A percentile compares a stretch with the other conserved stretches of the same genome.
Evolutionary conservation across 2,329 filamentous ascomycete genomes (phyloP).

Genomic region (Dactylonectria estremocensis): DNA sequence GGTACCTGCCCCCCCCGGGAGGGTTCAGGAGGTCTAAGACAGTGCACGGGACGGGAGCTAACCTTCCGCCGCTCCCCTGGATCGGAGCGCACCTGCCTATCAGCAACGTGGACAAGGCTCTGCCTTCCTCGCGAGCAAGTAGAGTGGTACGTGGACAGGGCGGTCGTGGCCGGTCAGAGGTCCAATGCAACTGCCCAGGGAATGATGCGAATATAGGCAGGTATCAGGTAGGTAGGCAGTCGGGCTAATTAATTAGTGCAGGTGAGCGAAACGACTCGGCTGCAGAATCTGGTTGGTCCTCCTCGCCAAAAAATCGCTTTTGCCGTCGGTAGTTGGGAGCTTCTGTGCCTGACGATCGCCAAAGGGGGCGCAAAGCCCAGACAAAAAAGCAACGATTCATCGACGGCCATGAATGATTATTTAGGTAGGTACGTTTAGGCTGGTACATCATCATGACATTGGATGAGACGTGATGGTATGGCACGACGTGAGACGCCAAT

Average conservation of each 20-base stretch:
- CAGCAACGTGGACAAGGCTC: slow-evolving; percentile 2
- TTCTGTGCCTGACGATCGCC: slow-evolving; percentile 13
- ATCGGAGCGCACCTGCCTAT: slow-evolving; percentile 5
- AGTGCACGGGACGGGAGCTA: slow-evolving; percentile 26
- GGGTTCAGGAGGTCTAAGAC: slow-evolving; percentile 32
- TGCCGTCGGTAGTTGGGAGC: slow-evolving; percentile 5
- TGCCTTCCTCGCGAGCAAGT: background rate
- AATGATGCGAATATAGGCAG: slow-evolving; percentile 1
- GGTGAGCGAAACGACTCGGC: too few relatives aligned
- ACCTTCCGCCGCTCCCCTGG: background rate
- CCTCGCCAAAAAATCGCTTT: background rate
- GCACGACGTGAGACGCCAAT: slow-evolving; percentile 9
- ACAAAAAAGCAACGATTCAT: background rate
- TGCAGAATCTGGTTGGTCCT: background rate
- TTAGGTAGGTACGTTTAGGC: too few relatives aligned
- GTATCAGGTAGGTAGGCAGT: background rate
- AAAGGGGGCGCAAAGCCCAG: background rate
- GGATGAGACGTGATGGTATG: slow-evolving; percentile 3
- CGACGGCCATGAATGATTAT: background rate
- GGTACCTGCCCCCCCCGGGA: background rate
- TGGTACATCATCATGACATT: background rate
- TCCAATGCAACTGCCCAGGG: background rate
- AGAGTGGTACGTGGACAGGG: background rate
- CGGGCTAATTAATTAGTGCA: too few relatives aligned
- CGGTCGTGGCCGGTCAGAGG: background rate